Conservation (phyloP, 306 rosid genomes). For the Rubus parviflorus region DNA sequence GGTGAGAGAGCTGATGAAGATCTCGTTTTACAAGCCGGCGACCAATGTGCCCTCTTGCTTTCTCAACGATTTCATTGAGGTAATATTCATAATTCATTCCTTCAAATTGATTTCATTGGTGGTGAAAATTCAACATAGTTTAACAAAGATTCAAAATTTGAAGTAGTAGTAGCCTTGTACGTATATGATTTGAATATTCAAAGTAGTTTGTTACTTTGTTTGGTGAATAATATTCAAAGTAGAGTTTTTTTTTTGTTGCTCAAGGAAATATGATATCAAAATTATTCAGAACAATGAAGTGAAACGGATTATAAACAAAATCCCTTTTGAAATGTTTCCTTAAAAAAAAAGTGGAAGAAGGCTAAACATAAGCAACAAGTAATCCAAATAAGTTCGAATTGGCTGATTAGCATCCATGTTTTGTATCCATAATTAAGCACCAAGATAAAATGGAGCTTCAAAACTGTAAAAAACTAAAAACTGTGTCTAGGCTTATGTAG, state of each 20-base stretch:
- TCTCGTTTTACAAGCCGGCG: conserved; percentile 59
- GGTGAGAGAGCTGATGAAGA: conserved; percentile 48
- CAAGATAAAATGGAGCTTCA: neutral
- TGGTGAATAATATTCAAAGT: neutral
- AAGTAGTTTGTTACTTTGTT: neutral
- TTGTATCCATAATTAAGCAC: too few species aligned
- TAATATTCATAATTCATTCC: conserved; percentile 20
- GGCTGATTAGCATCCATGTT: too few species aligned
- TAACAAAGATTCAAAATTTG: neutral
- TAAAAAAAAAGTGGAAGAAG: neutral
- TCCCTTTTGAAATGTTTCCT: neutral
- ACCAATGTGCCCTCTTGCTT: conserved; percentile 57
- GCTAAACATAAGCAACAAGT: neutral
- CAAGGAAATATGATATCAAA: neutral
- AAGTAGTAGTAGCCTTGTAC: neutral
- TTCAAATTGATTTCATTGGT: neutral
- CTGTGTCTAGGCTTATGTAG: neutral
- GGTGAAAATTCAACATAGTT: neutral
- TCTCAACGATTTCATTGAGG: conserved; percentile 64
- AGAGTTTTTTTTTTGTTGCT: neutral
- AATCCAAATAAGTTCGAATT: neutral
- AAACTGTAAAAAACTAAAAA: too few species aligned
- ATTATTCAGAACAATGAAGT: neutral
- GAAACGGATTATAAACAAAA: neutral
- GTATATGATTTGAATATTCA: neutral